These are phyloP conservation scores for Cyphellophora europaea DNA, from an alignment of 2,329 filamentous ascomycete species.

Conservation along the genomic window DNA sequence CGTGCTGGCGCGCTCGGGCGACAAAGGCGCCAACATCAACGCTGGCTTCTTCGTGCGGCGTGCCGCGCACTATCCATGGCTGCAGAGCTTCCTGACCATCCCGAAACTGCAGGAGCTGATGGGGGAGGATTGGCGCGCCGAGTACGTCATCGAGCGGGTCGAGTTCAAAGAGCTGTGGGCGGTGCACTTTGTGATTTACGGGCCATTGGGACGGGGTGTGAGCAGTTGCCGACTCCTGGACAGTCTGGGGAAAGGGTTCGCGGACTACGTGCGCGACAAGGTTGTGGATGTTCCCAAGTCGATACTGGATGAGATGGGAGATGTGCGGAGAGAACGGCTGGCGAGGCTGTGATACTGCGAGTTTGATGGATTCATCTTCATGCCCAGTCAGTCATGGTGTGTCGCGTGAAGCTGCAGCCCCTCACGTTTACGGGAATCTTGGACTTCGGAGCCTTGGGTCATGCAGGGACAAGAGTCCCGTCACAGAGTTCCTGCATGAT, in stretches of 20 bases:
- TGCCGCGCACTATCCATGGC: slow-evolving; percentile 24
- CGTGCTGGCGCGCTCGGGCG: slow-evolving; percentile 32
- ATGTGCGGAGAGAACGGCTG: slow-evolving; percentile 10
- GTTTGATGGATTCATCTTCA: too few relatives aligned
- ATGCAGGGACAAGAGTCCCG: too few relatives aligned
- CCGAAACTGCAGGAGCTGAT: slow-evolving; percentile 30
- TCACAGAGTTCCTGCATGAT: too few relatives aligned
- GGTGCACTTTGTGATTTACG: slow-evolving; percentile 44
- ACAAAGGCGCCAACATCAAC: slow-evolving; percentile 34
- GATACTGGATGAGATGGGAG: slow-evolving; percentile 10
- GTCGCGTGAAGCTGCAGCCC: too few relatives aligned
- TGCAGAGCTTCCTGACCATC: slow-evolving; percentile 31
- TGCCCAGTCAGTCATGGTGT: too few relatives aligned
- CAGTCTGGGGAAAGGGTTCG: slow-evolving; percentile 44
- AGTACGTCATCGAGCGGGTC: slow-evolving; percentile 36
- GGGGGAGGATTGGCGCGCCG: slow-evolving; percentile 35
- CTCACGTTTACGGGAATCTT: too few relatives aligned
- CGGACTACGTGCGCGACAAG: slow-evolving; percentile 39
- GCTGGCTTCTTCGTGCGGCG: slow-evolving; percentile 29
- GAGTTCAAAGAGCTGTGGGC: slow-evolving; percentile 37
- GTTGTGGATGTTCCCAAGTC: slow-evolving; percentile 30
- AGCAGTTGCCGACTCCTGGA: slow-evolving; percentile 41
- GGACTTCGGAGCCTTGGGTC: too few relatives aligned
- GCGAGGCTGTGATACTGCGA: slow-evolving; percentile 15
- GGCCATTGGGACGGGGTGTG: slow-evolving; percentile 35